Evolutionary conservation across 2,329 filamentous ascomycete genomes (phyloP).

Genomic region (Byssothecium circinans): DNA sequence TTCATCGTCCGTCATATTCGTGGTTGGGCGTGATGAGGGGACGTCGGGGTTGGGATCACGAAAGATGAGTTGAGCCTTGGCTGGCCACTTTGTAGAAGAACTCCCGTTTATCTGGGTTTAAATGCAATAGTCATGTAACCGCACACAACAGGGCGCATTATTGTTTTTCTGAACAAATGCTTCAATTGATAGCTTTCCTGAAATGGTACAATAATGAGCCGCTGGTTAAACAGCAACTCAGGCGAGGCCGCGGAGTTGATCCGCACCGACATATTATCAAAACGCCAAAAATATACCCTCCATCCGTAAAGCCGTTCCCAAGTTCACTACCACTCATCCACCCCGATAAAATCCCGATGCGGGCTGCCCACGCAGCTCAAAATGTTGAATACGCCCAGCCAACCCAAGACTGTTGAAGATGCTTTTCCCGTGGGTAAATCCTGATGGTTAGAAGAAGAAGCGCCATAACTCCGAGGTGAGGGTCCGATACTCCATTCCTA

Average conservation of each 20-base stretch:
- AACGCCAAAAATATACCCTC: too few relatives aligned
- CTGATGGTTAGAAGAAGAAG: neutral
- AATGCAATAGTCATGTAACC: too few relatives aligned
- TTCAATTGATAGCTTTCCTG: neutral
- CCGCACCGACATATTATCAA: neutral
- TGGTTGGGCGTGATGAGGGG: too few relatives aligned
- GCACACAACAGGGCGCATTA: too few relatives aligned
- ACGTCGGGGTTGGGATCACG: too few relatives aligned
- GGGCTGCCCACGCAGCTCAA: neutral
- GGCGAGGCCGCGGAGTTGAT: neutral
- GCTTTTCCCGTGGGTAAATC: neutral
- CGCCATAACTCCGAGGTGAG: neutral
- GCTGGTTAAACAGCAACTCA: neutral
- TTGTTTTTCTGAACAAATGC: neutral
- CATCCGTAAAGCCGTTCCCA: too few relatives aligned
- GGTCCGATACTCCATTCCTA: constrained; percentile 32
- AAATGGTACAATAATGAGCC: neutral
- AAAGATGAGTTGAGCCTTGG: too few relatives aligned
- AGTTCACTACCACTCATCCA: neutral
- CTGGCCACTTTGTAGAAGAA: too few relatives aligned
- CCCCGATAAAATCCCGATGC: neutral
- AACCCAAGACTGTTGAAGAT: neutral
- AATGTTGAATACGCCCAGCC: constrained; percentile 1
- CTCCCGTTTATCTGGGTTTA: too few relatives aligned
- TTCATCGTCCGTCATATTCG: too few relatives aligned